These are phyloP conservation scores for Sugiyamaella americana DNA, from an alignment of 805 yeast genomes.

Conservation along the genomic window DNA sequence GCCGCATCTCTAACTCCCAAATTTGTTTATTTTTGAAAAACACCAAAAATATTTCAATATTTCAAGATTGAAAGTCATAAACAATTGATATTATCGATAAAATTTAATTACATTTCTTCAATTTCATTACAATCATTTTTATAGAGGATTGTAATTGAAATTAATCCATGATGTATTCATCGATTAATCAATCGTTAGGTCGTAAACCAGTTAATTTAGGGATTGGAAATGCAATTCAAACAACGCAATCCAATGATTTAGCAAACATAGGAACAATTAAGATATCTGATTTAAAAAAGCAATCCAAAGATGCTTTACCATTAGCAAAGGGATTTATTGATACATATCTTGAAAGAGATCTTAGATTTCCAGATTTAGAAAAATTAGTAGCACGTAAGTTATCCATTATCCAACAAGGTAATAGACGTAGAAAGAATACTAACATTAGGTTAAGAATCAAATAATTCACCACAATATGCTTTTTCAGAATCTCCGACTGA, in stretches of 20 bases:
- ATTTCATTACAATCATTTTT: too few species aligned
- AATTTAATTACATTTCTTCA: too few species aligned
- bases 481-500: slow-evolving; percentile 19
- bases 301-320: slow-evolving; percentile 18
- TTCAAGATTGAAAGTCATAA: too few species aligned
- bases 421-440: neutral
- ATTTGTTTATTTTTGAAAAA: too few species aligned
- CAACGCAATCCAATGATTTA: neutral
- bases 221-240: neutral
- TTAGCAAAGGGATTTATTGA: slow-evolving; percentile 27
- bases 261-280: slow-evolving; percentile 14
- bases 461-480: slow-evolving; percentile 18
- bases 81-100: too few species aligned
- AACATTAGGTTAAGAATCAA: neutral
- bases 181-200: too few species aligned
- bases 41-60: too few species aligned
- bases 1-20: too few species aligned
- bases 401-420: too few species aligned
- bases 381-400: slow-evolving; percentile 10
- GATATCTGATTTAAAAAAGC: slow-evolving; percentile 14
- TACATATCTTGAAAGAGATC: slow-evolving; percentile 26
- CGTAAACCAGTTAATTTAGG: neutral
- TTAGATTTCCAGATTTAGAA: slow-evolving; percentile 32
- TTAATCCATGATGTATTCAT: too few species aligned
- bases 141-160: too few species aligned